Evolutionary conservation across 2,329 filamentous ascomycete species (phyloP).

Genomic region (Microsporum audouinii): DNA sequence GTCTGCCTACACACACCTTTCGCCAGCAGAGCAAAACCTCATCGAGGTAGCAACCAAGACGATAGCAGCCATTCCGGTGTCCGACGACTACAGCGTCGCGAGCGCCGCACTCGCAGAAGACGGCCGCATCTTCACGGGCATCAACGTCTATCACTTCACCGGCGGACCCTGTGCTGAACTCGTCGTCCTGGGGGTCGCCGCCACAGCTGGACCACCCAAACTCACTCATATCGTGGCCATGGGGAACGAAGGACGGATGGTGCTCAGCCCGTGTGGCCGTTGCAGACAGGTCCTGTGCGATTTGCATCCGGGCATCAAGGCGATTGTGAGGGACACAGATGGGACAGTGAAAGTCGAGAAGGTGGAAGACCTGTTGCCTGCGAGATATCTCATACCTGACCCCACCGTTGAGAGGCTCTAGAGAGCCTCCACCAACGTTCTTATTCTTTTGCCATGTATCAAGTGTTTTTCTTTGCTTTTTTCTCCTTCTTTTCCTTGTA

Average conservation of each 20-base stretch:
- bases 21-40: conserved; percentile 12
- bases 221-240: conserved; percentile 21
- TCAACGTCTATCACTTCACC: conserved; percentile 22
- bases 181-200: conserved; percentile 20
- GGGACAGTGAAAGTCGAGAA: conserved; percentile 5
- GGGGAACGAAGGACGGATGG: conserved; percentile 15
- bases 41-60: conserved; percentile 15
- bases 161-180: conserved; percentile 24
- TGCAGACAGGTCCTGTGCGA: conserved; percentile 22
- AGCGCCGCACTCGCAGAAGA: conserved; percentile 15
- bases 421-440: neutral
- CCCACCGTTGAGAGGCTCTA: neutral
- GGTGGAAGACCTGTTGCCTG: conserved; percentile 10
- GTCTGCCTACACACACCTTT: conserved; percentile 6
- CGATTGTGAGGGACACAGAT: conserved; percentile 14
- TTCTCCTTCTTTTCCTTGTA: neutral
- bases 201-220: conserved; percentile 15
- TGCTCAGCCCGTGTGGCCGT: conserved; percentile 21
- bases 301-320: conserved; percentile 20
- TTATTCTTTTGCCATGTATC: neutral
- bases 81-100: conserved; percentile 18
- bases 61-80: conserved; percentile 17
- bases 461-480: neutral
- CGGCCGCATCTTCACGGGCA: conserved; percentile 19
- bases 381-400: conserved; percentile 4